Percentiles rank a stretch among this genome's conserved stretches.
phyloP scores from a whole-genome alignment of 805 yeast genomes.

The Myxozyma lipomycoides region DNA sequence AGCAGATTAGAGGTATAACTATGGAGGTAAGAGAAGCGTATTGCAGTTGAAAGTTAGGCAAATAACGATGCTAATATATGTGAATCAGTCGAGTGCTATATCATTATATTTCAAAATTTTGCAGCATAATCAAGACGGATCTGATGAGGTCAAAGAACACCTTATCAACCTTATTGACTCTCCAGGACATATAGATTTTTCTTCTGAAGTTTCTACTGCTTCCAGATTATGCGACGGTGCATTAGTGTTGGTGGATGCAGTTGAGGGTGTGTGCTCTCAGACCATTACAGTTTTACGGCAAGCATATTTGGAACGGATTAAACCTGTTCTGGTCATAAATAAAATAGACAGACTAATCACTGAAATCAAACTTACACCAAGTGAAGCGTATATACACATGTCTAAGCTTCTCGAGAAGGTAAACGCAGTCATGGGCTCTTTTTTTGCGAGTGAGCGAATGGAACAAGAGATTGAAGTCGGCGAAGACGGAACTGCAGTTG shows the following conservation, averaged over 20 bases:
- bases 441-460: constrained; percentile 89
- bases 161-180: constrained; percentile 91
- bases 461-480: constrained; percentile 56
- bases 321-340: constrained; percentile 82
- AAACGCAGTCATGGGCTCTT: constrained; percentile 89
- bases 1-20: constrained; percentile 92
- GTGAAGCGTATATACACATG: constrained; percentile 80
- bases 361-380: constrained; percentile 76
- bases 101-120: constrained; percentile 78
- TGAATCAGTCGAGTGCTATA: constrained; percentile 77
- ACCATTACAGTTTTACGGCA: constrained; percentile 92
- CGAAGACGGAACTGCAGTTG: constrained; percentile 53
- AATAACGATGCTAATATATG: not conserved
- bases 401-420: constrained; percentile 83
- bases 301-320: constrained; percentile 89
- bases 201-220: constrained; percentile 93
- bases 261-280: constrained; percentile 97
- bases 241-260: constrained; percentile 89
- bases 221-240: constrained; percentile 97
- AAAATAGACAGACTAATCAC: constrained; percentile 82
- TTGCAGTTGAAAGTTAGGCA: not conserved
- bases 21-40: constrained; percentile 70
- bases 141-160: constrained; percentile 56
- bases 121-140: constrained; percentile 21
- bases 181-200: constrained; percentile 98